Evolutionary conservation across 192 early-diverging fungal species (phyloP).

Genomic region (Backusella macrospora): DNA sequence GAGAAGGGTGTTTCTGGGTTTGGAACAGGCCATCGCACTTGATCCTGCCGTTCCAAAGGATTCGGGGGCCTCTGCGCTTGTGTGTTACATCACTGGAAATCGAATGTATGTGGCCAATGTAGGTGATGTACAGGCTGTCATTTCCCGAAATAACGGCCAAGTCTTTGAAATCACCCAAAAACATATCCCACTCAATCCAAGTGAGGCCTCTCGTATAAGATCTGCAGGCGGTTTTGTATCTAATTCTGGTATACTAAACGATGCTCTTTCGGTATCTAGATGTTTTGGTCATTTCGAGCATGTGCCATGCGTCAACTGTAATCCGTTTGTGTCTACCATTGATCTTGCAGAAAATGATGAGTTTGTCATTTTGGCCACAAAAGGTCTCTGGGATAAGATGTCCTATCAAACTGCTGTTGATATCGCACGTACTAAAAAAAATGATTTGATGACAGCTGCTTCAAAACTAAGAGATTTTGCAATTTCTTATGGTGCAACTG

Average conservation of each 20-base stretch:
- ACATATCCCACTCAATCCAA: conserved; percentile 68
- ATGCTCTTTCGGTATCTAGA: conserved; percentile 74
- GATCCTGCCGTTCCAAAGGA: conserved; percentile 21
- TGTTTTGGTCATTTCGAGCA: conserved; percentile 87
- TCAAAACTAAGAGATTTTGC: conserved; percentile 87
- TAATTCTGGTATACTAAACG: conserved; percentile 71
- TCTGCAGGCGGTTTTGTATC: conserved; percentile 81
- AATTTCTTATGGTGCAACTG: conserved; percentile 75
- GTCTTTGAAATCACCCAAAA: conserved; percentile 71
- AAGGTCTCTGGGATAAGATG: conserved; percentile 79
- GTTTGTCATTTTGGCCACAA: conserved; percentile 75
- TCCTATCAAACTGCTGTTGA: conserved; percentile 82
- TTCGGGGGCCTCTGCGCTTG: conserved; percentile 75
- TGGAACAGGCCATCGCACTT: conserved; percentile 77
- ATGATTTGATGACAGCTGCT: conserved; percentile 73
- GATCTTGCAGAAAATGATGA: conserved; percentile 80
- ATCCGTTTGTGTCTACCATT: conserved; percentile 75
- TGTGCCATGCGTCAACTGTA: conserved; percentile 80
- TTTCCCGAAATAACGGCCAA: conserved; percentile 67
- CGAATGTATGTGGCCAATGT: conserved; percentile 85
- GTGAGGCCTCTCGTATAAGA: conserved; percentile 75
- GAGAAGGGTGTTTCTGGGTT: conserved; percentile 78
- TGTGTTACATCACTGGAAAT: conserved; percentile 77
- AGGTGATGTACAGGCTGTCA: conserved; percentile 81
- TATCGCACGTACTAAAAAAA: conserved; percentile 77